Base-by-base conservation (phyloP, 139 green algal species). In the Microglena sp. region DNA sequence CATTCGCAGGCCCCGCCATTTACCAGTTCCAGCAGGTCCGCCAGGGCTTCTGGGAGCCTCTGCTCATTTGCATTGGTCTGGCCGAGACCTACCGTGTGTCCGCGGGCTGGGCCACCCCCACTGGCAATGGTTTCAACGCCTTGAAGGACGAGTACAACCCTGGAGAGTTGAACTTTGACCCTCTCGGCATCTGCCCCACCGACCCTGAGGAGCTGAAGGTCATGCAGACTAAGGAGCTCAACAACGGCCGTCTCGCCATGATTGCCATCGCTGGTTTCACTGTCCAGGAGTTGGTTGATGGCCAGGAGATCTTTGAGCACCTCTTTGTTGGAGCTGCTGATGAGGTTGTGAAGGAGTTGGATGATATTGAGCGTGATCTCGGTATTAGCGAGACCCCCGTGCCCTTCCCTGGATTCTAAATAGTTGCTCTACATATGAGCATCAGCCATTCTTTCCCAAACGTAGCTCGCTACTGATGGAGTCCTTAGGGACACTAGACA, bases 231-330 rank as follows among this genome's bases (percentile, higher is more conserved):
- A 90, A 87, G 80, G 86, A 92, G 78, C 75, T 92, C 22, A 94
- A 92, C 82, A 92, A 94, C 61, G 87, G 85, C 43, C 83, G 85
- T 53, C 80, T 91, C 33, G 87, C 87, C 55, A 93, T 93, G 87
- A 86, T 94, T 50, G 81, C 83, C 70, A 87, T 90, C 36, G 75
- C 80, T 35, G 83, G 67, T 29, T 90, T 94, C 57, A 24, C 35
- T 15, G 26, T 58, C 8, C 60, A 67, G 60, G 60, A 67, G 35
- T 5, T 67, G 8, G 8, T 18, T 35, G 60, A 67, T 7, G 60
- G 60, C 27, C 40, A 59, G 26, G 60, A 67, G 43, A 67, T 67
- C 43, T 67, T 67, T 35, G 60, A 67, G 60, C 60, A 67, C 40
- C 26, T 57, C 11, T 65, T 69, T 44, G 58, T 76, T 28, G 45